Conservation (phyloP, 2,329 filamentous ascomycete genomes). For the Tolypocladium pustulatum region DNA sequence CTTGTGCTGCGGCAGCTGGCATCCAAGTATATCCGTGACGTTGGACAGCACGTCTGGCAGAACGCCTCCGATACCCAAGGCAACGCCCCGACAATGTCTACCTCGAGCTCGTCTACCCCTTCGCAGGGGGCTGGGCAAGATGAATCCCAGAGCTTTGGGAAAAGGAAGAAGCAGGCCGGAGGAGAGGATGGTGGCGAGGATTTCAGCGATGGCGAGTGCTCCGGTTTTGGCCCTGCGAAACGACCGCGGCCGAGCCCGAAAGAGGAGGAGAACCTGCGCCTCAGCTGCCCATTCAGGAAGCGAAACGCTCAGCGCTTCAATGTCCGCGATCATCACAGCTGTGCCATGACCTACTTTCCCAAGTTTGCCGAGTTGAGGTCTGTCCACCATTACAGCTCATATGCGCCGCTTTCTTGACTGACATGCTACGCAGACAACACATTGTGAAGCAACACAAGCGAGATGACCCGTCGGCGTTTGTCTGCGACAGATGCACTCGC, state of each 20-base stretch:
- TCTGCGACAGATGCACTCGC: conserved; percentile 29
- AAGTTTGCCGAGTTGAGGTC: conserved; percentile 30
- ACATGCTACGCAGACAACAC: conserved; percentile 21
- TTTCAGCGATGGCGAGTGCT: conserved; percentile 22
- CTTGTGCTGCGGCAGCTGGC: conserved; percentile 19
- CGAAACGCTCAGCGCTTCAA: conserved; percentile 34
- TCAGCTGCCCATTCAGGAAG: conserved; percentile 34
- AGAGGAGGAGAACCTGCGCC: conserved; percentile 26
- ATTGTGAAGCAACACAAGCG: conserved; percentile 33
- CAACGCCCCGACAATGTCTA: conserved; percentile 18
- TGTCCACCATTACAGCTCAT: not conserved
- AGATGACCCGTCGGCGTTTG: conserved; percentile 27
- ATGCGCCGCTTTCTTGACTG: conserved; percentile 1
- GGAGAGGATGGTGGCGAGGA: conserved; percentile 23
- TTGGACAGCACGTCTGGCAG: conserved; percentile 22
- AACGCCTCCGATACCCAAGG: conserved; percentile 15
- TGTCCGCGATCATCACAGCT: conserved; percentile 32
- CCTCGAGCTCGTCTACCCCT: conserved; percentile 19
- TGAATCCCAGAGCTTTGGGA: conserved; percentile 14
- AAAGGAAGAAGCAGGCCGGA: conserved; percentile 22
- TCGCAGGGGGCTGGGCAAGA: conserved; percentile 14
- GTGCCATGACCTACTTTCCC: conserved; percentile 31
- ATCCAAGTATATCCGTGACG: conserved; percentile 20
- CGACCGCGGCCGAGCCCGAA: conserved; percentile 18
- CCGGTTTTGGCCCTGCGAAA: conserved; percentile 17